Evolutionary conservation across 2,329 filamentous ascomycete genomes (phyloP).

Genomic region (Fusarium tjaetaba): DNA sequence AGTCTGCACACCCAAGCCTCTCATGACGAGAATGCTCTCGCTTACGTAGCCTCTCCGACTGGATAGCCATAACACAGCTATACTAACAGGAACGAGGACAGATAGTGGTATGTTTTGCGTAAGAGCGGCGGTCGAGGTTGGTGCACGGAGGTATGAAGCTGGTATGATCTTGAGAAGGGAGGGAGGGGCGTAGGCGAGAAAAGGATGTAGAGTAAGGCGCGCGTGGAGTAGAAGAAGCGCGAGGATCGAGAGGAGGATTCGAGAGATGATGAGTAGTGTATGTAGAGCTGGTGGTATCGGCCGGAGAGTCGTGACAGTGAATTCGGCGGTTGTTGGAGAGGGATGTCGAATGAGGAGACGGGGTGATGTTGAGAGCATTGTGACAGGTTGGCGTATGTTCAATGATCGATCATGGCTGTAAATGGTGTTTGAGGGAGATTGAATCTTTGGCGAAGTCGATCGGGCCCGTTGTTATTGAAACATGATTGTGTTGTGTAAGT

Average conservation of each 20-base stretch:
- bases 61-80: conserved; percentile 54
- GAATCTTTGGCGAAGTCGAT: not conserved
- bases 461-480: not conserved
- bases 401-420: conserved; percentile 7
- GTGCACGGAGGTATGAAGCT: conserved; percentile 43
- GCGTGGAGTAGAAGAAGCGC: conserved; percentile 62
- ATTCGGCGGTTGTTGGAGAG: conserved; percentile 90
- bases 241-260: conserved; percentile 55
- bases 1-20: conserved; percentile 91
- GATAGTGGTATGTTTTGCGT: conserved; percentile 52
- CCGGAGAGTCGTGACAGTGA: conserved; percentile 86
- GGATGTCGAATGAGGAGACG: conserved; percentile 73
- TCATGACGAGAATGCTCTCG: conserved; percentile 88
- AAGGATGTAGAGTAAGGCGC: conserved; percentile 53
- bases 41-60: conserved; percentile 64
- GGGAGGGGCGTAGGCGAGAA: conserved; percentile 34
- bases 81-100: conserved; percentile 52
- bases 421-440: not conserved
- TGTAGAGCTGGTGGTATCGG: conserved; percentile 59
- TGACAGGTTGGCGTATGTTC: not conserved
- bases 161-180: conserved; percentile 24
- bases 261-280: conserved; percentile 53
- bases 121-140: conserved; percentile 47
- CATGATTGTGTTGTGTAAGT: not conserved
- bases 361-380: conserved; percentile 70